A percentile compares a stretch with the other conserved stretches of the same genome.
Conservation (phyloP, 257 asterid genomes). For the Linaria vulgaris region DNA sequence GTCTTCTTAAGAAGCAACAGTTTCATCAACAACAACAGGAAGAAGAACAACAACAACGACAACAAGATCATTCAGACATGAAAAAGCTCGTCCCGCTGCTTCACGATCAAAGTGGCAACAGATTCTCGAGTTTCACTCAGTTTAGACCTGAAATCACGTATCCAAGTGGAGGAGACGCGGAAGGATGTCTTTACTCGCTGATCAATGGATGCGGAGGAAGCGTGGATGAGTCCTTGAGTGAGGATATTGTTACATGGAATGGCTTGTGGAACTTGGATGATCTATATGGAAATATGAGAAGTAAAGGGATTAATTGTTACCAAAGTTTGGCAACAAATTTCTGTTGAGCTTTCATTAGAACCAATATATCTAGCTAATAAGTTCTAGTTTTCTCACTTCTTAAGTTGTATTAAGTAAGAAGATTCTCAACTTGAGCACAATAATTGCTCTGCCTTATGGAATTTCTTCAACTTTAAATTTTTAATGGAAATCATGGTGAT, state of each 20-base stretch:
- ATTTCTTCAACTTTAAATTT: not conserved
- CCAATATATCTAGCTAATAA: not conserved
- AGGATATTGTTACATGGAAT: slow-evolving; percentile 60
- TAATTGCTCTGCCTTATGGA: slow-evolving; percentile 9
- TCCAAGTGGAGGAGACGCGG: slow-evolving; percentile 22
- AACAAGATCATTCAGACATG: slow-evolving; percentile 42
- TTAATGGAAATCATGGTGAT: not conserved
- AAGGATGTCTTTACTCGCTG: slow-evolving; percentile 35
- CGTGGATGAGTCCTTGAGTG: slow-evolving; percentile 8
- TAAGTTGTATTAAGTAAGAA: not conserved
- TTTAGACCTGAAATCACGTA: slow-evolving; percentile 37
- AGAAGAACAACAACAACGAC: slow-evolving; percentile 40
- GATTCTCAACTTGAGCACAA: not conserved
- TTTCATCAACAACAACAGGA: slow-evolving; percentile 54
- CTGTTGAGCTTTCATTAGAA: slow-evolving; percentile 26
- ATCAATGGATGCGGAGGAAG: no score
- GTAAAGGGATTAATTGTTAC: slow-evolving; percentile 22
- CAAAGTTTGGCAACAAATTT: slow-evolving; percentile 31
- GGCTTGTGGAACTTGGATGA: slow-evolving; percentile 77
- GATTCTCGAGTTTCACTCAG: slow-evolving; percentile 30
- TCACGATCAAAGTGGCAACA: slow-evolving; percentile 41
- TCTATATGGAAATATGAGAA: slow-evolving; percentile 35
- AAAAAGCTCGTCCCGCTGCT: slow-evolving; percentile 40
- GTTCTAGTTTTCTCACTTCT: slow-evolving; percentile 6
- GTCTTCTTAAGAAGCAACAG: slow-evolving; percentile 58